Base-by-base conservation (phyloP, 2,329 filamentous ascomycete genomes). In the Pleurostoma richardsiae region DNA sequence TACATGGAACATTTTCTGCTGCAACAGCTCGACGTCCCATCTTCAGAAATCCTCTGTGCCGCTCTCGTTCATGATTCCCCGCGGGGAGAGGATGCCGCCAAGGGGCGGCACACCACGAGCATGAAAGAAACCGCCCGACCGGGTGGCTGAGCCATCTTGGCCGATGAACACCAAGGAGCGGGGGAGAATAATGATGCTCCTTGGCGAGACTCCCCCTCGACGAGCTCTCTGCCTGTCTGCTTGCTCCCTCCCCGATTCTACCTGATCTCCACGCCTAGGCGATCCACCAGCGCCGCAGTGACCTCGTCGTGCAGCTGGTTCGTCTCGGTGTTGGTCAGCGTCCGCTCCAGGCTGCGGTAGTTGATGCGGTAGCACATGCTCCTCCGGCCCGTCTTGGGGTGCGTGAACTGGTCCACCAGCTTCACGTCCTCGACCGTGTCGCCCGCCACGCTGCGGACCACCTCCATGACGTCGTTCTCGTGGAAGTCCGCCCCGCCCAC, bases 381-480 rank as follows among this genome's bases (percentile, higher is more conserved):
- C 70, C 80, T 86, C 55, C 87, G 77, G 4, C 85, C 83, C 26
- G 87, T 91, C 70, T 88, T 90, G 36, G 91, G 90, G 67, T 97
- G 90, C 42, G 80, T 82, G 65, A 97, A 99, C 62, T 89, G 80
- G 67, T 97, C 94, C 44, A 89, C 82, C 29, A 95, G 74, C 51
- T 73, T 76, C 43, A 97, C 92, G 64, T 96, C 90, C 69, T 99
- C 94, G 33, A 94, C 90, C 27, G 83, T 68, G 63, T 95, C 88
- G 43, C 90, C 91, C 7, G 83, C 88, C 41, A 92, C 76, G 55
- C 84, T 84, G 54, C 94, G 83, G 19, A 96, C 88, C 47, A 96
- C 79, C 68, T 97, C 94, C 92, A 97, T 97, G 44, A 97, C 75
- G 66, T 99, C 94, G 68, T 97, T 97, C 64, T 95, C 91, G 65